Evolutionary conservation across 768 basidiomycete species (phyloP).

Genomic region (Amanita pallidorosea): DNA sequence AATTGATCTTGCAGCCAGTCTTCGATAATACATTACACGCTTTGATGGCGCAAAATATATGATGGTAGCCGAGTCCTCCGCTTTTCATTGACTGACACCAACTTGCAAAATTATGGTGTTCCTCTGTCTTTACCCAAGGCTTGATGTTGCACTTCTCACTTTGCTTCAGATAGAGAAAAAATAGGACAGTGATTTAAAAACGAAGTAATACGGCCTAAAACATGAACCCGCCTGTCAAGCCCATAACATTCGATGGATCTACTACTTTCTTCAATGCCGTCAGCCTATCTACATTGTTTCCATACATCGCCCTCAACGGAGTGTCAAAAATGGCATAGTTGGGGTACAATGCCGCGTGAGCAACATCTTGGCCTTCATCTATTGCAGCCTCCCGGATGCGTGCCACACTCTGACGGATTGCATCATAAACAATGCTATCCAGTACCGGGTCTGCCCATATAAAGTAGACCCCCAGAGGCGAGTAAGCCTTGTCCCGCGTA

Average conservation of each 20-base stretch:
- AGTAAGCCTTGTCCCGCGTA: conserved; percentile 11
- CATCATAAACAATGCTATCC: conserved; percentile 19
- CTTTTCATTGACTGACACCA: no score
- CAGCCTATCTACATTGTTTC: conserved; percentile 24
- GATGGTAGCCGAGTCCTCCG: no score
- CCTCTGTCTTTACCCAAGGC: no score
- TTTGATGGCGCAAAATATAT: no score
- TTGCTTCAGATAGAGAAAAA: no score
- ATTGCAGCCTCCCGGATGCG: conserved; percentile 23
- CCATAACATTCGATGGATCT: conserved; percentile 8
- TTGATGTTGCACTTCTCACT: no score
- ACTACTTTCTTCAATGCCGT: conserved; percentile 17
- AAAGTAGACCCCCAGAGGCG: conserved; percentile 18
- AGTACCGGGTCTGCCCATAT: conserved; percentile 11
- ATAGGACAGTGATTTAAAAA: no score
- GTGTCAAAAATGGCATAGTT: conserved; percentile 40
- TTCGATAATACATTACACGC: no score
- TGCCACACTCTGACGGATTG: conserved; percentile 21
- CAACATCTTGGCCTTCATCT: conserved; percentile 20
- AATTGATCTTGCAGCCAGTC: no score
- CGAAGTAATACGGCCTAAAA: no score
- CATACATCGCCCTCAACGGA: conserved; percentile 32
- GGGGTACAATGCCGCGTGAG: conserved; percentile 16
- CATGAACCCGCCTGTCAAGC: conserved; percentile 19
- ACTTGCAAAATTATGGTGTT: no score